Conservation (phyloP, 116 monocot genomes). For the Zostera marina region DNA sequence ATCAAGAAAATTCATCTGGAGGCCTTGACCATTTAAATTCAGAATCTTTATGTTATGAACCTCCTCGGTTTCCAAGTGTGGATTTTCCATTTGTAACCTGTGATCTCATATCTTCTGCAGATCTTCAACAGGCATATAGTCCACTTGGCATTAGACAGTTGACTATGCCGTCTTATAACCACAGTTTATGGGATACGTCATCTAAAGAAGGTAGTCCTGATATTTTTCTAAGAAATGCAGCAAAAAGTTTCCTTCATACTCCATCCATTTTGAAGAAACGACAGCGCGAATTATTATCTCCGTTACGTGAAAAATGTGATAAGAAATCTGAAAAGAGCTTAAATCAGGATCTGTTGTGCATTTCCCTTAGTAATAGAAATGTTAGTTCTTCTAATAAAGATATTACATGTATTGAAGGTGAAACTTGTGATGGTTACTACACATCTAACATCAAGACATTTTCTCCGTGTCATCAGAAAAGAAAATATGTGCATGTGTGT, state of each 20-base stretch:
- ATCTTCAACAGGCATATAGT: slow-evolving; percentile 68
- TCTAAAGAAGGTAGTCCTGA: slow-evolving; percentile 45
- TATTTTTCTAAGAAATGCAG: slow-evolving; percentile 55
- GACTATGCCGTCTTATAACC: slow-evolving; percentile 41
- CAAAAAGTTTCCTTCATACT: slow-evolving; percentile 45
- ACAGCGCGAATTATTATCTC: slow-evolving; percentile 54
- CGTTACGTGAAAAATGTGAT: slow-evolving; percentile 33
- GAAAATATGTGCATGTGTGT: slow-evolving; percentile 7
- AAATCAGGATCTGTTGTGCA: slow-evolving; percentile 6
- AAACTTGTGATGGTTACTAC: slow-evolving; percentile 3
- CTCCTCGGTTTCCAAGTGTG: slow-evolving; percentile 61
- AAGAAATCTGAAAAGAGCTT: slow-evolving; percentile 27
- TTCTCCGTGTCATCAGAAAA: slow-evolving; percentile 15
- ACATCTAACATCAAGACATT: slow-evolving; percentile 14
- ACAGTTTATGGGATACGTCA: slow-evolving; percentile 51
- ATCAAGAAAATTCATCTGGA: slow-evolving; percentile 11
- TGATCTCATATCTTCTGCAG: slow-evolving; percentile 59
- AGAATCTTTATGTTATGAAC: slow-evolving; percentile 63
- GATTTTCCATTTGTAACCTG: slow-evolving; percentile 89
- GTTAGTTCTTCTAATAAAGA: slow-evolving; percentile 12
- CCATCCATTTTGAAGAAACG: slow-evolving; percentile 90
- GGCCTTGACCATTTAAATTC: slow-evolving; percentile 8
- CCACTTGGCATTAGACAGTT: slow-evolving; percentile 79
- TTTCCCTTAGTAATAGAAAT: slow-evolving; percentile 10
- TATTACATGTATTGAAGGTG: slow-evolving; percentile 9